Evolutionary conservation across 768 basidiomycete genomes (phyloP), one percentile per base, ranked within the genome.

Genomic region (Kondoa malvinella): DNA sequence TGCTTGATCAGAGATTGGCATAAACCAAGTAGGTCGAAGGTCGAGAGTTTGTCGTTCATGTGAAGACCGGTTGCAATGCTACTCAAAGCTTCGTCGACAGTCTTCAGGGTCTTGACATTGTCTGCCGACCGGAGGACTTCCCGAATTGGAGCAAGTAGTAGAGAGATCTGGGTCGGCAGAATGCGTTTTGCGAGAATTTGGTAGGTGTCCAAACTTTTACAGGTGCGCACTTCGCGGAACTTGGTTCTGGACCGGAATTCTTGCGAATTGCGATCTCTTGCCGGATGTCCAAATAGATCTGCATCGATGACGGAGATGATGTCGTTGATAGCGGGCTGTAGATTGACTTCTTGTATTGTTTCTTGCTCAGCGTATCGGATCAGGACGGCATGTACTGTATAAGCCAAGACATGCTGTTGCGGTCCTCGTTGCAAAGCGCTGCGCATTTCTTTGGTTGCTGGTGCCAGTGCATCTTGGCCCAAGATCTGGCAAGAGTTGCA

Each of bases 261-360:
- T 72, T 92, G 90, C 1, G 86, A 81, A 67, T 85, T 83, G 0
- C 88, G 85, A 73, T 96, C 89, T 76, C 88, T 88, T 16, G 87
- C 88, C 0, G 92, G 92, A 75, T 92, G 85, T 30, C 94, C 94
- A 72, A 96, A 96, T 65, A 96, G 83, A 64, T 96, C 94, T 32
- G 70, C 74, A 89, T 91, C 0, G 86, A 85, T 17, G 87, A 96
- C 78, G 74, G 87, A 83, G 0, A 88, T 86, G 4, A 92, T 81
- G 71, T 90, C 87, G 58, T 83, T 82, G 25, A 91, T 85, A 71
- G 86, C 86, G 17, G 81, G 81, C 71, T 96, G 92, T 1, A 96
- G 89, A 0, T 75, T 73, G 1, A 79, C 67, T 14, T 56, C 56
- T 15, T 70, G 71, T 74, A 32, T 81, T 77, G 84, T 80, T 0